Evolutionary conservation across 306 rosid genomes (phyloP).

Genomic region (Ochetophila trinervis): DNA sequence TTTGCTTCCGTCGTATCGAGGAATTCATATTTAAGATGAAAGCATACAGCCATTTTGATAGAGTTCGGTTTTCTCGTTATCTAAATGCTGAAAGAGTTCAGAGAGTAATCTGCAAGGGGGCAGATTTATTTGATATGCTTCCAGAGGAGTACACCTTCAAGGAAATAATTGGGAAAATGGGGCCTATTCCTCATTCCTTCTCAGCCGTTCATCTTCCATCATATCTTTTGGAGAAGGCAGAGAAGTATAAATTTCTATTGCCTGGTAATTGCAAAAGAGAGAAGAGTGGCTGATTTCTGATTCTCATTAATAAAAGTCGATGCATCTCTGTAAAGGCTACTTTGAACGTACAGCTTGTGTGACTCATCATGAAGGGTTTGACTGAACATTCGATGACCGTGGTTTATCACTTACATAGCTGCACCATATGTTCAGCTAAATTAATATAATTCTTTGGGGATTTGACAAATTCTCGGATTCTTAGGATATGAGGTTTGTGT

Average conservation of each 20-base stretch:
- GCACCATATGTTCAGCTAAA: conserved; percentile 40
- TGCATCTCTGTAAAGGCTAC: conserved; percentile 41
- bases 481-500: conserved; percentile 49
- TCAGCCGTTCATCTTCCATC: conserved; percentile 98
- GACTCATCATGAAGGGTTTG: conserved; percentile 45
- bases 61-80: conserved; percentile 81
- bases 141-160: conserved; percentile 97
- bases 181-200: conserved; percentile 91
- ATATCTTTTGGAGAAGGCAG: conserved; percentile 75
- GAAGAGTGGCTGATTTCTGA: conserved; percentile 50
- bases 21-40: conserved; percentile 94
- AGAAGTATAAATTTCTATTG: conserved; percentile 73
- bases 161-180: conserved; percentile 97
- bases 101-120: conserved; percentile 74
- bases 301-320: conserved; percentile 14
- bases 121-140: conserved; percentile 88
- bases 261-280: conserved; percentile 90
- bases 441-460: conserved; percentile 52
- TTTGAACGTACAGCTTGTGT: conserved; percentile 39
- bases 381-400: conserved; percentile 38
- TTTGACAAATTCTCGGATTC: conserved; percentile 49
- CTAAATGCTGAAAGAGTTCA: conserved; percentile 73
- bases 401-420: conserved; percentile 39
- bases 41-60: conserved; percentile 93
- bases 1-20: conserved; percentile 82